phyloP scores from a whole-genome alignment of 805 yeast species.

The Priceomyces fermenticarens region DNA sequence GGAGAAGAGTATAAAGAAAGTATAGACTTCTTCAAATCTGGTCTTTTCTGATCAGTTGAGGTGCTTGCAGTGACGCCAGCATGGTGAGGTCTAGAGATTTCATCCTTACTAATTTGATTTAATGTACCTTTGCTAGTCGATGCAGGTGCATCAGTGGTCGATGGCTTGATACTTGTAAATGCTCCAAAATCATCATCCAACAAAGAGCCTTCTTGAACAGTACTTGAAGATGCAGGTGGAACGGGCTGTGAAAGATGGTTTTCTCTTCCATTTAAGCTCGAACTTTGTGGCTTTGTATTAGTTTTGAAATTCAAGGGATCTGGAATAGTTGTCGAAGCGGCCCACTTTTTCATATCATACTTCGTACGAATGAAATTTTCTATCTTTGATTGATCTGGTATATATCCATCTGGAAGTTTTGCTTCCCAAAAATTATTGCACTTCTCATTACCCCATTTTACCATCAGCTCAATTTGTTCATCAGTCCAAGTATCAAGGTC shows the following conservation, averaged over 20 bases:
- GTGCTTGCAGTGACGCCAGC: constrained; percentile 23
- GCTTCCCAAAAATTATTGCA: constrained; percentile 87
- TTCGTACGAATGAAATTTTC: constrained; percentile 90
- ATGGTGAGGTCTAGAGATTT: constrained; percentile 8
- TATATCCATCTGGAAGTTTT: constrained; percentile 62
- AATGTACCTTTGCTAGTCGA: constrained; percentile 1
- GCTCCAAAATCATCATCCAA: constrained; percentile 43
- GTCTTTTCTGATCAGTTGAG: constrained; percentile 45
- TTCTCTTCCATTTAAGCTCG: background rate
- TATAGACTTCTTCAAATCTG: constrained; percentile 89
- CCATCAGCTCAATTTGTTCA: constrained; percentile 79
- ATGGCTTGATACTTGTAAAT: constrained; percentile 23
- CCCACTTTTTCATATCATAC: constrained; percentile 91
- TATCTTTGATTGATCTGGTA: constrained; percentile 80
- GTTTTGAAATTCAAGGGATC: constrained; percentile 48
- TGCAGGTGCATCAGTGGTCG: constrained; percentile 8
- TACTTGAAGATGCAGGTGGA: background rate
- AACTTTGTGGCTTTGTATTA: background rate
- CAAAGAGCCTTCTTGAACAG: constrained; percentile 10
- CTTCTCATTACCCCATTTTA: constrained; percentile 78
- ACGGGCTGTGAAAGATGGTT: background rate
- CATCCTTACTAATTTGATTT: background rate
- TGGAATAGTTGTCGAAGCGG: constrained; percentile 50
- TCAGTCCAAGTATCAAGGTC: constrained; percentile 97
- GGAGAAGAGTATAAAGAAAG: constrained; percentile 76